Conservation (phyloP, 768 basidiomycete species). For the Boletus eberwhitei region DNA sequence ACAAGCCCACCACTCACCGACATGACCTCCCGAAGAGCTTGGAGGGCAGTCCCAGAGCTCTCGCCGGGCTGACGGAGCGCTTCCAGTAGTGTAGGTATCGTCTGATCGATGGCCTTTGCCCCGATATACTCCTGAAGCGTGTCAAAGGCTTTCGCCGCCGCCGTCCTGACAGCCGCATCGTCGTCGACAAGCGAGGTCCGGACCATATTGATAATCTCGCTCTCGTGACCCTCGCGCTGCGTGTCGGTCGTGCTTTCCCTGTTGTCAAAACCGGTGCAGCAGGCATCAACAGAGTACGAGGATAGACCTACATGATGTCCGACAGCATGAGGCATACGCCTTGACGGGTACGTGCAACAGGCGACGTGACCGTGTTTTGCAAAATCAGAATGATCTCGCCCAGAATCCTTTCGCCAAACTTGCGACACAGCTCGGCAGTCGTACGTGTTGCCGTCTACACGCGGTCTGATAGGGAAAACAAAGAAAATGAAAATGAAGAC, state of each 20-base stretch:
- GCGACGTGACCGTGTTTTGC: constrained; percentile 59
- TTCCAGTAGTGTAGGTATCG: constrained; percentile 90
- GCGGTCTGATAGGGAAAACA: background rate
- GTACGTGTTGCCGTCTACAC: constrained; percentile 78
- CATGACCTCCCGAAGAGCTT: constrained; percentile 94
- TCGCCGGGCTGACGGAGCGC: constrained; percentile 91
- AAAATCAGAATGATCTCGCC: constrained; percentile 81
- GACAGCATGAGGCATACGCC: constrained; percentile 87
- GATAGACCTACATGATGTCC: constrained; percentile 72
- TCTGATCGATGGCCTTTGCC: constrained; percentile 89
- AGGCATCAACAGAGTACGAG: background rate
- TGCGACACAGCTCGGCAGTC: constrained; percentile 84
- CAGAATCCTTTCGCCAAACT: constrained; percentile 90
- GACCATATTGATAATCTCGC: constrained; percentile 82
- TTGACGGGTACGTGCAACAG: constrained; percentile 64
- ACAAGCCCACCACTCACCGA: constrained; percentile 47
- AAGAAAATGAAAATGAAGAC: too few relatives aligned
- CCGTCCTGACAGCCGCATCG: constrained; percentile 78
- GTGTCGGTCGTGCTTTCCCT: constrained; percentile 82
- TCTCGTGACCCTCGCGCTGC: constrained; percentile 85
- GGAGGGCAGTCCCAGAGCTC: constrained; percentile 91
- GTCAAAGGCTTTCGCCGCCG: constrained; percentile 89
- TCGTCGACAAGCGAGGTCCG: constrained; percentile 85
- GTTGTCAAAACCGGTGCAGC: constrained; percentile 31
- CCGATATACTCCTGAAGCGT: constrained; percentile 91